These are phyloP conservation scores for Xylaria sp. DNA, from an alignment of 2,329 filamentous ascomycete genomes.

Conservation along the genomic window DNA sequence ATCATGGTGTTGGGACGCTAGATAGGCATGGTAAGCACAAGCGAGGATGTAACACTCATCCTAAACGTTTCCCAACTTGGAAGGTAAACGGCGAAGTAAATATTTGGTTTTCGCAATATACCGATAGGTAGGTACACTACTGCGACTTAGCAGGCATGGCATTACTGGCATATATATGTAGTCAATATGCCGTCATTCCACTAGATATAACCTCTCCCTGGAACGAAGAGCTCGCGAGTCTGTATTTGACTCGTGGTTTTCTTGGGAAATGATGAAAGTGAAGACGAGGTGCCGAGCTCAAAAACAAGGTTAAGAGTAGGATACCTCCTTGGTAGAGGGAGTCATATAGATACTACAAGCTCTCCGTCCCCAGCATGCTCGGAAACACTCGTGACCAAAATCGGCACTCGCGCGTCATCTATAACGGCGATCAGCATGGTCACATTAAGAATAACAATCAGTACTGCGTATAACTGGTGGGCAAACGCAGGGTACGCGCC, in stretches of 20 bases:
- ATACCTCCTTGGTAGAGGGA: background rate
- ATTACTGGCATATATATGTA: background rate
- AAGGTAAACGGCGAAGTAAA: slow-evolving; percentile 29
- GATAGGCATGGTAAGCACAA: slow-evolving; percentile 24
- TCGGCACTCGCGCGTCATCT: slow-evolving; percentile 4
- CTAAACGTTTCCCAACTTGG: slow-evolving; percentile 24
- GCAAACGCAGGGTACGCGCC: slow-evolving; percentile 5
- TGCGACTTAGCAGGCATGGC: no score
- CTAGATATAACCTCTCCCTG: background rate
- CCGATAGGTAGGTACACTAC: background rate
- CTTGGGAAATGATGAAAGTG: background rate
- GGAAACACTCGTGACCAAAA: slow-evolving; percentile 18
- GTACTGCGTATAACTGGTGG: slow-evolving; percentile 4
- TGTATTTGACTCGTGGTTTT: background rate
- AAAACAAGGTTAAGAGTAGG: background rate
- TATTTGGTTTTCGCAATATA: background rate
- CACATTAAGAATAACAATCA: background rate
- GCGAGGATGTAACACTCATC: slow-evolving; percentile 20
- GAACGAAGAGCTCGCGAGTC: background rate
- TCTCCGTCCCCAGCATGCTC: slow-evolving; percentile 21
- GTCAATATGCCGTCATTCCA: background rate
- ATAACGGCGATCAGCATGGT: slow-evolving; percentile 1
- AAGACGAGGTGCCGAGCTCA: background rate
- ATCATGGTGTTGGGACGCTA: background rate
- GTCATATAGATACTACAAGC: background rate